phyloP scores from a whole-genome alignment of 169 alveolate species.

The Eimeria acervulina region DNA sequence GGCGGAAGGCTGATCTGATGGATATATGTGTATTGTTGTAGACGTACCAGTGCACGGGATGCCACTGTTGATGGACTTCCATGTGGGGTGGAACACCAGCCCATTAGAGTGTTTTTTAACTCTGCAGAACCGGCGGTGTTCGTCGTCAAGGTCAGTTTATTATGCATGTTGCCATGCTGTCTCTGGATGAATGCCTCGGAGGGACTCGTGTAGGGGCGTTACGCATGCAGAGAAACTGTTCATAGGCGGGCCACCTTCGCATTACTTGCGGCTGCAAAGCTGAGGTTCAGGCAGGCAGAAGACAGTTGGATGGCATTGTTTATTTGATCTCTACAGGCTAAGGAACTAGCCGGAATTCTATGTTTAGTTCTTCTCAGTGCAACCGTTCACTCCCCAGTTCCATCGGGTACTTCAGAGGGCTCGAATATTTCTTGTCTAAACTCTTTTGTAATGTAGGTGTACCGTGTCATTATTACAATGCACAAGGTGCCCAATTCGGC shows the following conservation, averaged over 20 bases:
- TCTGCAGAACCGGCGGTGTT: not conserved
- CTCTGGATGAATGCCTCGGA: not conserved
- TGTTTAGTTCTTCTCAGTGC: not conserved
- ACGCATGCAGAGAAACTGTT: not conserved
- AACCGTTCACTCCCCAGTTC: not conserved
- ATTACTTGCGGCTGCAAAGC: too few species aligned
- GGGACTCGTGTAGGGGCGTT: not conserved
- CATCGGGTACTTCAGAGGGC: not conserved
- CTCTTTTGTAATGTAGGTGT: not conserved
- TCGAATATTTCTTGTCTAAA: not conserved
- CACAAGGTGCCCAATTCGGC: not conserved
- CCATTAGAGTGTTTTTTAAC: too few species aligned
- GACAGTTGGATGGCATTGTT: not conserved
- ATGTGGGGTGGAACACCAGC: not conserved
- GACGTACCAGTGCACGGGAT: not conserved
- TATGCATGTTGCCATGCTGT: not conserved
- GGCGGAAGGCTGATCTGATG: not conserved
- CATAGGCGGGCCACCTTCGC: not conserved
- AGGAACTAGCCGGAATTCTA: too few species aligned
- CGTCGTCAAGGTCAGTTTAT: not conserved
- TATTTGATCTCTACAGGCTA: not conserved
- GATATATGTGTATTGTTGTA: not conserved
- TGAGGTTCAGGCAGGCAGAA: too few species aligned
- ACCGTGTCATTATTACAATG: not conserved
- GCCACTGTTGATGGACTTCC: not conserved